Evolutionary conservation across 2,329 filamentous ascomycete genomes (phyloP), one percentile per base, ranked within the genome.

Genomic region (Elsinoe arachidis): DNA sequence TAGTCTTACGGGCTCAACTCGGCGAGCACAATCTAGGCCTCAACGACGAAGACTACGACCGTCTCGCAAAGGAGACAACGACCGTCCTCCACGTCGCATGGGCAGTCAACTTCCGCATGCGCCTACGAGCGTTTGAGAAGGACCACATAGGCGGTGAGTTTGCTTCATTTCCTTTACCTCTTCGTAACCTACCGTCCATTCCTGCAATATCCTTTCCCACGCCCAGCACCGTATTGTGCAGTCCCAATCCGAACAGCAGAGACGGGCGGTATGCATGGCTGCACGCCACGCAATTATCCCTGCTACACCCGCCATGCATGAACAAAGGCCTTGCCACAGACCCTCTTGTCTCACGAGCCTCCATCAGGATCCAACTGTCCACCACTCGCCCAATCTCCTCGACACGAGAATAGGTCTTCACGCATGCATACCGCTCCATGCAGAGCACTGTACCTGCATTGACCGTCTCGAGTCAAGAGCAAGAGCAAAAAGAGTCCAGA

Each of bases 91-190:
- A 86, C 65, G 74, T 82, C 6, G 82, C 82, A 17, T 86, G 83
- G 83, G 74, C 78, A 1, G 83, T 86, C 15, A 85, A 86, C 67
- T 86, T 86, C 70, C 78, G 76, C 23, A 72, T 82, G 55, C 74
- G 76, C 3, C 71, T 86, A 1, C 69, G 68, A 38, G 80, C 76
- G 59, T 86, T 85, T 62, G 75, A 75, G 49, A 72, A 73, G 38
- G 76, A 80, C 60, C 77, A 78, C 61, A 76, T 84, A 33, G 69
- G 72, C 3, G 77, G 74, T 26, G 58, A 58, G 62, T 59, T 10
- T 19, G 14, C 34, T 30, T 15, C 21, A 21, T 39, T 34, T 21
- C 35, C 26, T 19, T 51, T 33, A 35, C n/a, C 30, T 30, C 37
- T 46, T 46, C 47, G 15, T 33, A 14, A 12, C 41, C 43, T 33